Base-by-base conservation (phyloP, 345 rosid species). In the Syzygium oleosum region DNA sequence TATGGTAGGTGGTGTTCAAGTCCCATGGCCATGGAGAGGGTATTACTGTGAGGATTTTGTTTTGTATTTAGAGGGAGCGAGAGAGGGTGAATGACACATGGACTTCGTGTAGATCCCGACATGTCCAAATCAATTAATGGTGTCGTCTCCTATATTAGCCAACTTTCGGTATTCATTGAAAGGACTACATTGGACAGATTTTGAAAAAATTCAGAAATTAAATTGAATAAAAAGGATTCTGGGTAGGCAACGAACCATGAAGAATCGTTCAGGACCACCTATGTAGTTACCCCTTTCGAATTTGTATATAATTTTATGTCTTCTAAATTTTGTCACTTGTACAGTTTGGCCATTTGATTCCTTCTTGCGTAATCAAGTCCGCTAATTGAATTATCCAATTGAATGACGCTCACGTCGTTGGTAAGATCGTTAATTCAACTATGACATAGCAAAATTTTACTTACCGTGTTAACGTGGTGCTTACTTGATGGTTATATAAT, bases 91-190 rank as follows among this genome's bases (percentile, higher is more conserved):
- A 13, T 15, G 17, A 17, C 25, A 9, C 46, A 9, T 22, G 12
- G 61, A 23, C 13, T 58, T 58, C 6, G 2, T 12, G 29, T 58
- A 5, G 12, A 25, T 58, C n/a, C 29, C 25, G 4, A 58, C 63
- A 9, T 34, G 80, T 73, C 46, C 49, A 17, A 5, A 73, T 73
- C 49, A 73, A 34, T 34, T 19, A 3, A 73, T 73, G 14, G 27
- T 9, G 8, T 73, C 43, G 12, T 19, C 25, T 73, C 49, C 14
- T 23, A 4, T 0, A 25, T 73, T 49, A 0, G 27, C 49, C 25
- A 38, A 34, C 27, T 0, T 19, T 1, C 4, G 0, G 2, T 73
- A 73, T 19, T 38, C 0, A 38, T 4, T 6, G 1, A 4, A 10
- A 73, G 49, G 49, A 19, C 1, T 10, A 19, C 10, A 19, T 38